Conservation (phyloP, 257 asterid species). For the Capsicum rhomboideum region DNA sequence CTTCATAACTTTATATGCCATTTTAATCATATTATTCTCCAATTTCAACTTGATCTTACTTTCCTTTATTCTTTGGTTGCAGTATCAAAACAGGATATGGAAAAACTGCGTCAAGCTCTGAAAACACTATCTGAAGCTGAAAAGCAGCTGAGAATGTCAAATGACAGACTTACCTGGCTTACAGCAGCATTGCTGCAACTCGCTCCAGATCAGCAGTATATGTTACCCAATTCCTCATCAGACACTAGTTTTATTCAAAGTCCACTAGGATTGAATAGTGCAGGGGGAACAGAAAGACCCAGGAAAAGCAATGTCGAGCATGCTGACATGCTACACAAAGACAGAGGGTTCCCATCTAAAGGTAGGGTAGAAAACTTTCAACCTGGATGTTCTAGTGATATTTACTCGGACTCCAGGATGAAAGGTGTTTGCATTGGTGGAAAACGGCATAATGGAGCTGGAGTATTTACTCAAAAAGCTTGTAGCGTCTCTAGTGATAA, state of each 20-base stretch:
- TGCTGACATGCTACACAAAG: slow-evolving; percentile 24
- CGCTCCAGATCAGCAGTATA: slow-evolving; percentile 88
- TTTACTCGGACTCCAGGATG: slow-evolving; percentile 19
- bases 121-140: slow-evolving; percentile 95
- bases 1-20: not conserved
- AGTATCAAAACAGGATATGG: slow-evolving; percentile 90
- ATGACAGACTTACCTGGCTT: slow-evolving; percentile 86
- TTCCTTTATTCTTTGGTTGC: slow-evolving; percentile 13
- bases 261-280: slow-evolving; percentile 37
- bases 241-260: slow-evolving; percentile 63
- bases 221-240: slow-evolving; percentile 59
- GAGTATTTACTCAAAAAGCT: slow-evolving; percentile 23
- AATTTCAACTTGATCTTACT: not conserved
- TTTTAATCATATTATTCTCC: not conserved
- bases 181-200: slow-evolving; percentile 93
- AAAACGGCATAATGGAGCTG: slow-evolving; percentile 20
- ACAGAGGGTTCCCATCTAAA: slow-evolving; percentile 13
- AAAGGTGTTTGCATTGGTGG: slow-evolving; percentile 20
- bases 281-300: slow-evolving; percentile 31
- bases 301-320: slow-evolving; percentile 27
- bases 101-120: slow-evolving; percentile 84
- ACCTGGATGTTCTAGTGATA: slow-evolving; percentile 35
- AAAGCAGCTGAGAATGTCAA: slow-evolving; percentile 89
- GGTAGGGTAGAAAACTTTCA: slow-evolving; percentile 23
- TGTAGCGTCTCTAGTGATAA: slow-evolving; percentile 18